A percentile compares a stretch with the other conserved stretches of the same genome.
phyloP scores from a whole-genome alignment of 2,329 filamentous ascomycete species.

The Xylariales sp. region DNA sequence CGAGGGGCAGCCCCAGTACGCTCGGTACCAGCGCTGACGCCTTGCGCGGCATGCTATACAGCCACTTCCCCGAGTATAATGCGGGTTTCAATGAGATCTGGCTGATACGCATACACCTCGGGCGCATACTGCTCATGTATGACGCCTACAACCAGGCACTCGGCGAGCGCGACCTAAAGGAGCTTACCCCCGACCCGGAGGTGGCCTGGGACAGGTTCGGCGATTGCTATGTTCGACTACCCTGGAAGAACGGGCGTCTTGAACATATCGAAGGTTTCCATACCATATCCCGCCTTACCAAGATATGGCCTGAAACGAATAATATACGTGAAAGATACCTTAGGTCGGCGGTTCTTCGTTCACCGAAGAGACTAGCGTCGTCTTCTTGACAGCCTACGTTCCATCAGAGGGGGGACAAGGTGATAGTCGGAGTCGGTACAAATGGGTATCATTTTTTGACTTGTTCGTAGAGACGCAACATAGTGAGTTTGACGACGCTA shows the following conservation, averaged over 20 bases:
- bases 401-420: not conserved
- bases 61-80: slow-evolving; percentile 22
- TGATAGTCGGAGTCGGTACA: not conserved
- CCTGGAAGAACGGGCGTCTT: slow-evolving; percentile 26
- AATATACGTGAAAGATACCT: slow-evolving; percentile 44
- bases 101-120: slow-evolving; percentile 30
- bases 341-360: slow-evolving; percentile 43
- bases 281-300: slow-evolving; percentile 38
- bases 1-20: slow-evolving; percentile 21
- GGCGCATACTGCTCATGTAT: slow-evolving; percentile 40
- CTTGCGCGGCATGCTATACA: slow-evolving; percentile 37
- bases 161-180: slow-evolving; percentile 25
- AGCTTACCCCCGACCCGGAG: slow-evolving; percentile 29
- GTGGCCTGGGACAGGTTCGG: slow-evolving; percentile 48
- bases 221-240: slow-evolving; percentile 45
- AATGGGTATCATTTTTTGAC: slow-evolving; percentile 13
- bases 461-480: slow-evolving; percentile 4
- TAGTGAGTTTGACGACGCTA: slow-evolving; percentile 10
- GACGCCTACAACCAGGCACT: slow-evolving; percentile 38
- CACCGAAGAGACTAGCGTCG: slow-evolving; percentile 42
- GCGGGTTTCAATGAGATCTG: not conserved
- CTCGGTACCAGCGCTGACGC: slow-evolving; percentile 33
- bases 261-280: slow-evolving; percentile 10
- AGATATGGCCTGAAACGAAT: slow-evolving; percentile 44
- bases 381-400: slow-evolving; percentile 19